Percentiles rank a stretch among this genome's conserved stretches.
Conservation (phyloP, 371 early-diverging fungal species). For the Mucor plumbeus region DNA sequence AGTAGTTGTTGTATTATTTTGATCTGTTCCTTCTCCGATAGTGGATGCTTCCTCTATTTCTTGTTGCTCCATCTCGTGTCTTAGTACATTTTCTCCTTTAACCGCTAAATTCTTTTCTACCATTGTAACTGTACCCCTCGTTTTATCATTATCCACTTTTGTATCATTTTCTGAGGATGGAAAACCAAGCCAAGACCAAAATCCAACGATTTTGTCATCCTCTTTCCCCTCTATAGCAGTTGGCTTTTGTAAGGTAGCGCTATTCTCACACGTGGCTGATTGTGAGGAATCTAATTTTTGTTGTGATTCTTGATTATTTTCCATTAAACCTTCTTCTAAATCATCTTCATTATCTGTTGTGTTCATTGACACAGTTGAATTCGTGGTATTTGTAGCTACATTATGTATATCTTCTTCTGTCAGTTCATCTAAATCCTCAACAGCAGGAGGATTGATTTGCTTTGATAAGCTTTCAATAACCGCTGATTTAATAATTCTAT, state of each 20-base stretch:
- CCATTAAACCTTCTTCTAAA: neutral
- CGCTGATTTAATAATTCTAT: neutral
- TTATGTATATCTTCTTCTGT: conserved; percentile 8
- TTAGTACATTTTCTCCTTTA: neutral
- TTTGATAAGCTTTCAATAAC: conserved; percentile 17
- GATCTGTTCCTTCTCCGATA: neutral
- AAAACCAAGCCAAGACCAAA: conserved; percentile 22
- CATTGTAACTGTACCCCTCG: neutral
- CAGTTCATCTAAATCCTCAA: neutral
- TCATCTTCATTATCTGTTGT: neutral
- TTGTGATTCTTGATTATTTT: neutral
- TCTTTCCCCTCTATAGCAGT: neutral
- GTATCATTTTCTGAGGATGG: conserved; percentile 1
- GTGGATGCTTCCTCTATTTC: neutral
- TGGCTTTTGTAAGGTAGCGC: neutral
- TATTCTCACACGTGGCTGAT: conserved; percentile 18
- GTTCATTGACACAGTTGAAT: neutral
- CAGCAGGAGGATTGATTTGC: neutral
- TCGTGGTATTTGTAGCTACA: neutral
- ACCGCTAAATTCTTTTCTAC: neutral
- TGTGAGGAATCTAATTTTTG: conserved; percentile 6
- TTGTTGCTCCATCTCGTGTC: neutral
- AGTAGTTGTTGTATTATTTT: neutral
- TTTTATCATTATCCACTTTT: neutral
- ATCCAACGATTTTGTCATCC: conserved; percentile 4